Evolutionary conservation across 768 basidiomycete genomes (phyloP), one percentile per base, ranked within the genome.

Genomic region (Kwoniella botswanensis): DNA sequence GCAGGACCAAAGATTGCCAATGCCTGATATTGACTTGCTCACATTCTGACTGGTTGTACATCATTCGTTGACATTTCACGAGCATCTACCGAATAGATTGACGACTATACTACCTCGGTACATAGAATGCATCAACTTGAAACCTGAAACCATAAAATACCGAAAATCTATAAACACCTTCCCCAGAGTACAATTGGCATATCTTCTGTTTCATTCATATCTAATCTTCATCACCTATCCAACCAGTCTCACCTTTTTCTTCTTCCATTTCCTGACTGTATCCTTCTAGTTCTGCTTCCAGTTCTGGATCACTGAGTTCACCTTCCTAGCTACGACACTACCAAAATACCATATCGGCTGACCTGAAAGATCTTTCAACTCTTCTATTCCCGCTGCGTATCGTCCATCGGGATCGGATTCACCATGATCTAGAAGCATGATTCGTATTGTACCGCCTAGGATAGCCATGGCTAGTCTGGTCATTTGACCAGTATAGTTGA

Each of bases 391-490:
- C 53, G 64, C 64, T 56, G 29, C 35, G n/a, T 65, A 65, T 13
- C 64, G 26, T 12, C 55, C 55, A 56, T 65, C 64, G 3, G 64
- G 64, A 24, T 65, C 24, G 7, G 64, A 29, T 41, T 65, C 64
- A n/a, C 64, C 64, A 46, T 65, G 64, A 29, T 65, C 64, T n/a
- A 65, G 17, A 9, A 65, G 43, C 64, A 65, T 65, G 4, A 65
- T 29, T 43, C 64, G 53, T 5, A 65, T 65, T 4, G 64, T 65
- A 21, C 64, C 64, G 35, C 64, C 64, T 56, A 65, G 55, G 24
- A 65, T 65, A 7, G 64, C 64, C 64, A 65, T 65, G 15, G 64
- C 64, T 11, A 65, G 17, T 44, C 55, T 13, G 1, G 64, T 65
- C 64, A 65, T 65, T 17, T 56, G 64, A 29, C 64, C 64, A 17